These are phyloP conservation scores for Trebouxia sp. DNA, from an alignment of 139 green algal genomes.

Conservation along the genomic window DNA sequence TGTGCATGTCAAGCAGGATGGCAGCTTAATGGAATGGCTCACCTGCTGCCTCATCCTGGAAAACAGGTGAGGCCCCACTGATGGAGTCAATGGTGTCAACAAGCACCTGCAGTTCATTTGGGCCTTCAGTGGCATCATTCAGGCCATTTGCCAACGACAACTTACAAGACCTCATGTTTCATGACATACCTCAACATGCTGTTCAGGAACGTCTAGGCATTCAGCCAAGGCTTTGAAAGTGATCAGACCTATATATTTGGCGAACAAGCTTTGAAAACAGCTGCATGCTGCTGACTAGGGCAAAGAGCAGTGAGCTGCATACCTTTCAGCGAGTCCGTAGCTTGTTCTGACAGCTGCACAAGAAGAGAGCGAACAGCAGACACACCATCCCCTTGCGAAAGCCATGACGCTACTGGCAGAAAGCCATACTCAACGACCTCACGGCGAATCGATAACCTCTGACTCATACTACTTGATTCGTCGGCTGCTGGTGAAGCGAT, in stretches of 20 bases:
- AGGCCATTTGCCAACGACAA: not conserved
- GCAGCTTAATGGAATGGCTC: too few relatives aligned
- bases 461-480: not conserved
- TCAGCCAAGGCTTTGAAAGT: constrained; percentile 15
- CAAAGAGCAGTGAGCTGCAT: not conserved
- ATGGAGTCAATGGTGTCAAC: constrained; percentile 35
- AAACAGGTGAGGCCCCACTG: not conserved
- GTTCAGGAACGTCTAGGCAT: constrained; percentile 30
- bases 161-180: not conserved
- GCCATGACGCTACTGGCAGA: constrained; percentile 44
- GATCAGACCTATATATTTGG: constrained; percentile 37
- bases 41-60: not conserved
- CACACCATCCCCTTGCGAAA: constrained; percentile 41
- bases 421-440: constrained; percentile 52
- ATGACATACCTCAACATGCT: constrained; percentile 31
- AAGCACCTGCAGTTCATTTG: constrained; percentile 29
- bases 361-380: constrained; percentile 33
- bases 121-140: too few relatives aligned
- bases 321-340: not conserved
- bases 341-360: constrained; percentile 29
- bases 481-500: not conserved
- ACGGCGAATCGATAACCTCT: constrained; percentile 12
- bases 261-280: not conserved
- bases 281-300: too few relatives aligned
- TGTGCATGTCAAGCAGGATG: too few relatives aligned